These are phyloP conservation scores for Monilinia laxa DNA, from an alignment of 2,329 filamentous ascomycete genomes.

Conservation along the genomic window DNA sequence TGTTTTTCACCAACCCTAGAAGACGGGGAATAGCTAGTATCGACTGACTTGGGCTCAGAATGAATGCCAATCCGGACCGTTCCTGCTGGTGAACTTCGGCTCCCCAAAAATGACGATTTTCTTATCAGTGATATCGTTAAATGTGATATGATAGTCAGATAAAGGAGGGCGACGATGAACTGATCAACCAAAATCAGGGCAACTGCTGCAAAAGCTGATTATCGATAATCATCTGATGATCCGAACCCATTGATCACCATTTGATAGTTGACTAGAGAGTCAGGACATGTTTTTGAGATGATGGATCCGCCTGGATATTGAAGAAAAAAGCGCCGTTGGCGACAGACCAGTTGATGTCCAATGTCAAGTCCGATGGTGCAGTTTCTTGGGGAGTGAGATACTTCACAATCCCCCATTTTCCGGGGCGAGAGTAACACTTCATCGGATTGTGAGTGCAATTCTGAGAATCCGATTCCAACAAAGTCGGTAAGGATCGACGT, in stretches of 20 bases:
- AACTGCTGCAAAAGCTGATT: background rate
- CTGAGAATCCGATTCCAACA: no score
- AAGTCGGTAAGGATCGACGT: background rate
- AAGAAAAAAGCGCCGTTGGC: background rate
- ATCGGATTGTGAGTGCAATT: background rate
- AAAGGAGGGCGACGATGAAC: background rate
- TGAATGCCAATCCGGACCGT: background rate
- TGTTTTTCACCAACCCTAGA: background rate
- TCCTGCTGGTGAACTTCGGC: background rate
- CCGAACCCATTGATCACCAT: background rate
- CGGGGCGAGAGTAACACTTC: background rate
- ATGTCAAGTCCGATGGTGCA: background rate
- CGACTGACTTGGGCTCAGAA: background rate
- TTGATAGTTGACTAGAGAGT: background rate
- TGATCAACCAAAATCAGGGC: background rate
- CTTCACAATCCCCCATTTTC: background rate
- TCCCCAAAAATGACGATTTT: background rate
- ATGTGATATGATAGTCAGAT: background rate
- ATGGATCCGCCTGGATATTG: background rate
- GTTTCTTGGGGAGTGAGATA: background rate
- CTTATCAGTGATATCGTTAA: background rate
- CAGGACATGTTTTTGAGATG: background rate
- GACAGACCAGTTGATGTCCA: background rate
- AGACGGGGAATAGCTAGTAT: background rate
- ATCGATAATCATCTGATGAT: background rate